A percentile compares a stretch with the other conserved stretches of the same genome.
Conservation (phyloP, 2,329 filamentous ascomycete species). For the Colletotrichum ledebouriae region DNA sequence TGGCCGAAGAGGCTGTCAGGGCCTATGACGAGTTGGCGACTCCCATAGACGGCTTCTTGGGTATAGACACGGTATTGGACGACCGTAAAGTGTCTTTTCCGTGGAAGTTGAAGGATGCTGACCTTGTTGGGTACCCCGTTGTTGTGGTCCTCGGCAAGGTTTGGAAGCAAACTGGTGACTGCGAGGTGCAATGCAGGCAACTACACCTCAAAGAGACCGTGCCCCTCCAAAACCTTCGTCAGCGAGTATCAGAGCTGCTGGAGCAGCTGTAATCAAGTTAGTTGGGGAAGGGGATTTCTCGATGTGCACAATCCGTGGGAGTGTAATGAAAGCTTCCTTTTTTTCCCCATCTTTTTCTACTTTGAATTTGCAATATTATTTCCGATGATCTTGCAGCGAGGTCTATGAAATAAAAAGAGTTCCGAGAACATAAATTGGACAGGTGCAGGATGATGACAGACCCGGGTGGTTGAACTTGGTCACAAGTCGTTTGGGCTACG, state of each 20-base stretch:
- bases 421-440: no score
- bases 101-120: conserved; percentile 93
- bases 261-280: conserved; percentile 58
- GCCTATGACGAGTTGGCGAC: conserved; percentile 74
- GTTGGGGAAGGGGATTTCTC: no score
- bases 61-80: conserved; percentile 78
- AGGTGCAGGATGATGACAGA: no score
- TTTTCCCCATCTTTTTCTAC: no score
- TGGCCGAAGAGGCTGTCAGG: conserved; percentile 62
- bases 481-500: no score
- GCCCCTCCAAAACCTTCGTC: conserved; percentile 60
- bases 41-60: not conserved
- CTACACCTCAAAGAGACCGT: conserved; percentile 74
- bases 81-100: conserved; percentile 77
- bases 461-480: no score
- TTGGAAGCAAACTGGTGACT: conserved; percentile 70
- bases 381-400: no score
- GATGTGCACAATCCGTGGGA: no score
- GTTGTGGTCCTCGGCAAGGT: conserved; percentile 81
- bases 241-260: conserved; percentile 62
- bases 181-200: conserved; percentile 84
- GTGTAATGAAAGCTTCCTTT: no score
- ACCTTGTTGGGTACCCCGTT: conserved; percentile 89
- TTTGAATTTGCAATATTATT: no score
- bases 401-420: no score